These are phyloP conservation scores for Talaromyces sp. DNA, from an alignment of 2,329 filamentous ascomycete species.

Conservation along the genomic window DNA sequence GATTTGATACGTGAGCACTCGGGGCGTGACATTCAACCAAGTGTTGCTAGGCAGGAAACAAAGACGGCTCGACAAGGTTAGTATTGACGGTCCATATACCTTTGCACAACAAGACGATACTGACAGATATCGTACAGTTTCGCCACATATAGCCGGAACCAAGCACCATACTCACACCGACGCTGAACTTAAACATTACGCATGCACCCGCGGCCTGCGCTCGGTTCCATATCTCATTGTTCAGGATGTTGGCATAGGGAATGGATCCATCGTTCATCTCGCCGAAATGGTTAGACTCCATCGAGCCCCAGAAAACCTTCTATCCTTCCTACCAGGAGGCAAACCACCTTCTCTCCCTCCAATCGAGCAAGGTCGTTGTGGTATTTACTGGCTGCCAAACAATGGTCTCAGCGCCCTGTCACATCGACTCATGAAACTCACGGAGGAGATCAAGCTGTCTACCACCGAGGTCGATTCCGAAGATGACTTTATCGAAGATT, in stretches of 20 bases:
- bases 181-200: slow-evolving; percentile 25
- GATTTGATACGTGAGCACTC: neutral
- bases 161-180: neutral
- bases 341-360: slow-evolving; percentile 25
- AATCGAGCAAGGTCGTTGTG: slow-evolving; percentile 19
- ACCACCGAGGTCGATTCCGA: neutral
- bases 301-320: slow-evolving; percentile 27
- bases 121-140: neutral
- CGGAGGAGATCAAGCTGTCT: neutral
- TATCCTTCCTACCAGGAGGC: slow-evolving; percentile 29
- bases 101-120: neutral
- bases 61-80: neutral
- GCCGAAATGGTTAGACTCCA: slow-evolving; percentile 31
- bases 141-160: neutral
- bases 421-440: slow-evolving; percentile 7
- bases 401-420: slow-evolving; percentile 19
- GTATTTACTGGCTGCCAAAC: slow-evolving; percentile 32
- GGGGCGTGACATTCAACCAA: too few relatives aligned
- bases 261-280: slow-evolving; percentile 28
- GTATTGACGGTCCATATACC: neutral
- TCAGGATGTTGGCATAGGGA: slow-evolving; percentile 25
- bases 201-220: slow-evolving; percentile 33
- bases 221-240: slow-evolving; percentile 36
- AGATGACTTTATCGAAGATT: neutral
- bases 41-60: too few relatives aligned